These are phyloP conservation scores for Tetrapyrgos nigripes DNA, from an alignment of 1,284 basidiomycete species.

Conservation along the genomic window DNA sequence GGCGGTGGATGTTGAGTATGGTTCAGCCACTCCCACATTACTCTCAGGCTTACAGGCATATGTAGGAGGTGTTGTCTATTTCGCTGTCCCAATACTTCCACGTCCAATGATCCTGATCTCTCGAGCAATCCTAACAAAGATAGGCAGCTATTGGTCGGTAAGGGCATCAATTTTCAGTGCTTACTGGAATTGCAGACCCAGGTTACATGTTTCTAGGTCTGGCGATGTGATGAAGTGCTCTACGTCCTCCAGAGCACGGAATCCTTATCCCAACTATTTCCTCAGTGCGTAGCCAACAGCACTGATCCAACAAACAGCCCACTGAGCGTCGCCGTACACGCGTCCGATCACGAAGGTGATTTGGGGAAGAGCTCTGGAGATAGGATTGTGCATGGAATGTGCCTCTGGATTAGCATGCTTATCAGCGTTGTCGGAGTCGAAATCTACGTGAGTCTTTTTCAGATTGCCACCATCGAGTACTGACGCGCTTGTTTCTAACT, in stretches of 20 bases:
- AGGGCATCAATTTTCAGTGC: not conserved
- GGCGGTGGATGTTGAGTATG: slow-evolving; percentile 36
- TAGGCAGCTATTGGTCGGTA: slow-evolving; percentile 32
- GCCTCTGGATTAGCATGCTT: slow-evolving; percentile 30
- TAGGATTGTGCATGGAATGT: slow-evolving; percentile 28
- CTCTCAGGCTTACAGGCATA: too few species aligned
- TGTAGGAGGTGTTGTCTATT: slow-evolving; percentile 32
- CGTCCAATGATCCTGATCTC: slow-evolving; percentile 26
- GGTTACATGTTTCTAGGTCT: slow-evolving; percentile 28
- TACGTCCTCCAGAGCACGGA: slow-evolving; percentile 20
- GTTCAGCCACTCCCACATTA: too few species aligned
- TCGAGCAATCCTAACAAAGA: slow-evolving; percentile 22
- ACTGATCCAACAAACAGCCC: slow-evolving; percentile 14
- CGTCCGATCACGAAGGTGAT: slow-evolving; percentile 13
- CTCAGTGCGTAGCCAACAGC: slow-evolving; percentile 24
- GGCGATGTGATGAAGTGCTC: slow-evolving; percentile 33
- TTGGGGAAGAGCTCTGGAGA: slow-evolving; percentile 22
- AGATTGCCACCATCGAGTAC: too few species aligned
- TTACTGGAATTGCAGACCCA: too few species aligned
- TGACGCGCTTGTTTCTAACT: too few species aligned
- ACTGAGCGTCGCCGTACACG: slow-evolving; percentile 26
- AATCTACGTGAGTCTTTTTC: slow-evolving; percentile 29
- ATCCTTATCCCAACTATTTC: slow-evolving; percentile 15
- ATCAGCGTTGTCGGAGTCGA: slow-evolving; percentile 30
- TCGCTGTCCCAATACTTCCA: slow-evolving; percentile 23